Evolutionary conservation across 768 basidiomycete species (phyloP).

Genomic region (Rhizopogon vulgaris): DNA sequence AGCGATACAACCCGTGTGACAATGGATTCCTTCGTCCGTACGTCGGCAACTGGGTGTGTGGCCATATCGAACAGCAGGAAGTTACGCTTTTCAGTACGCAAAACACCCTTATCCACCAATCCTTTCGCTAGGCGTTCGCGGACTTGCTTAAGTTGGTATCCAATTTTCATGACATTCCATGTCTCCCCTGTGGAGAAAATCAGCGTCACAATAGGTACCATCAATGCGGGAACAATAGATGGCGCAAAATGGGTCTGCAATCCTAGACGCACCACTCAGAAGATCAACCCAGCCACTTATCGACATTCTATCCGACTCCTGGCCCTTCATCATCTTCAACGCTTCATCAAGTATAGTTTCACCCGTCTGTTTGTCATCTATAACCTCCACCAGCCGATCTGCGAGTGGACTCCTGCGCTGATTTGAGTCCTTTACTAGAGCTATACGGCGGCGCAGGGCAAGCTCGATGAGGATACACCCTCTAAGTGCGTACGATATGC

Average conservation of each 20-base stretch:
- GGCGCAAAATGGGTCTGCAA: too few species aligned
- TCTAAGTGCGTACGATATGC: constrained; percentile 97
- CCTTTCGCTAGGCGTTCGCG: constrained; percentile 96
- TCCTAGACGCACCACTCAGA: constrained; percentile 67
- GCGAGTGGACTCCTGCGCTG: constrained; percentile 68
- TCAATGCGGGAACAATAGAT: not conserved
- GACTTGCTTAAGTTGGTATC: constrained; percentile 97
- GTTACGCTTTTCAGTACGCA: constrained; percentile 98
- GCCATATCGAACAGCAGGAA: constrained; percentile 99
- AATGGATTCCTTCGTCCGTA: constrained; percentile 83
- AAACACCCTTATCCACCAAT: constrained; percentile 95
- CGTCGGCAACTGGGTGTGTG: constrained; percentile 94
- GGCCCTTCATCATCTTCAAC: constrained; percentile 88
- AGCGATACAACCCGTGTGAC: constrained; percentile 70
- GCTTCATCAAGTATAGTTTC: constrained; percentile 97
- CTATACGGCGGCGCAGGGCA: constrained; percentile 90
- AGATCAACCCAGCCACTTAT: constrained; percentile 95
- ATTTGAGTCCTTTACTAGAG: constrained; percentile 76
- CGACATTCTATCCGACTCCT: constrained; percentile 47
- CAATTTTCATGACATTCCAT: constrained; percentile 99
- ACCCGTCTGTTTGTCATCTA: constrained; percentile 89
- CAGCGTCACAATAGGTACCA: not conserved
- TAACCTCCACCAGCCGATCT: constrained; percentile 85
- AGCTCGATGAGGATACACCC: constrained; percentile 98
- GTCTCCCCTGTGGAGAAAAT: constrained; percentile 72